Conservation (phyloP, 768 basidiomycete genomes). For the Serendipita sp. region DNA sequence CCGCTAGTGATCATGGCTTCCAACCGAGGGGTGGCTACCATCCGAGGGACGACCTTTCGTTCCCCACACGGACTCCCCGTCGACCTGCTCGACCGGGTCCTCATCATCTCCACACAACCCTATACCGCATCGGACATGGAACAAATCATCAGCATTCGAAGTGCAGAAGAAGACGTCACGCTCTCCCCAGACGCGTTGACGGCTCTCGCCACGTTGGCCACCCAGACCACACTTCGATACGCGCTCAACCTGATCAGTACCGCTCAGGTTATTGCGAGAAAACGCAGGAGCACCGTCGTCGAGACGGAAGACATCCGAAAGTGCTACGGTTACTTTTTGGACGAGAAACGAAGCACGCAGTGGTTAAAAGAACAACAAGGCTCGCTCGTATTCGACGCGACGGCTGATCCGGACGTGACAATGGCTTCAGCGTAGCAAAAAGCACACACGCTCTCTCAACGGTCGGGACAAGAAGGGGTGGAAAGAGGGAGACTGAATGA, state of each 20-base stretch:
- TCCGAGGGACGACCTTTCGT: slow-evolving; percentile 88
- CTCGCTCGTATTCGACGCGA: slow-evolving; percentile 14
- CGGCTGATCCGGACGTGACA: not conserved
- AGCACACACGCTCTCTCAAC: not conserved
- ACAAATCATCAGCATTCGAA: slow-evolving; percentile 86
- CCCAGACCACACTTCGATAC: slow-evolving; percentile 82
- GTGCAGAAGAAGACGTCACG: slow-evolving; percentile 90
- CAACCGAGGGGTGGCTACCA: slow-evolving; percentile 87
- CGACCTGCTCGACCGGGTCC: slow-evolving; percentile 84
- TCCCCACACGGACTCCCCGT: slow-evolving; percentile 91
- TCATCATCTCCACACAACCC: slow-evolving; percentile 87
- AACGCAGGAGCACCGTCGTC: slow-evolving; percentile 66
- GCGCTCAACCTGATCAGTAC: slow-evolving; percentile 92
- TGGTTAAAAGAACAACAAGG: slow-evolving; percentile 57
- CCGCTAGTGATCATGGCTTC: slow-evolving; percentile 98
- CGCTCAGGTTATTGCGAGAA: slow-evolving; percentile 68
- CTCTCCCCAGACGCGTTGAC: slow-evolving; percentile 55
- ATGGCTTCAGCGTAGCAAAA: not conserved
- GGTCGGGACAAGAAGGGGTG: not conserved
- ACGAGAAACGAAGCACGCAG: slow-evolving; percentile 82
- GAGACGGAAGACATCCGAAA: slow-evolving; percentile 73
- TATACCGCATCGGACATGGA: slow-evolving; percentile 72
- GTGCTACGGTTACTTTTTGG: slow-evolving; percentile 82
- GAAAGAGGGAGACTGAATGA: too few species aligned
- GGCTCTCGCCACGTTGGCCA: slow-evolving; percentile 79